Evolutionary conservation across 2,329 filamentous ascomycete genomes (phyloP), one percentile per base, ranked within the genome.

Genomic region (Alternaria burnsii): DNA sequence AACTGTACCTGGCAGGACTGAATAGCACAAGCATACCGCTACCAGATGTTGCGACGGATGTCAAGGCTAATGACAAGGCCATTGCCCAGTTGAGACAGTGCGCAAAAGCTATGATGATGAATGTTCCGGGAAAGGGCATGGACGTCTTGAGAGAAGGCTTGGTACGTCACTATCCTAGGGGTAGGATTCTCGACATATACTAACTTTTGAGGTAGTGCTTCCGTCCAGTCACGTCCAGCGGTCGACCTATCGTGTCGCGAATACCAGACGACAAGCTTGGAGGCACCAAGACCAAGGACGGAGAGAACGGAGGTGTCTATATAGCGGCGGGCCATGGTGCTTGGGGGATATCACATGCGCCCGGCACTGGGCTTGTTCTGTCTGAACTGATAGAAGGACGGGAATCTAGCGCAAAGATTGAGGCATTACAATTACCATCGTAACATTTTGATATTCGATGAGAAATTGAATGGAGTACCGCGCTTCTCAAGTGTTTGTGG

Each of bases 1-100:
- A 92, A 57, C 86, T 94, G 20, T 94, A 92, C 75, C 79, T 94
- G 34, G 89, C 89, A 0, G 91, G 91, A 0, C 74, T 94, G 38
- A 94, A 94, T 72, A 86, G 84, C 36, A 79, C 84, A 0, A 74
- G 71, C 1, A 83, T 91, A 5, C 83, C 86, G 0, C 79, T 94
- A 10, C 91, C 91, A 0, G 76, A 81, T 0, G 67, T 83, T 3
- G 83, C 88, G 0, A 83, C 82, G 0, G 82, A 86, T 44, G 79
- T 82, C 0, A 78, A 79, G 52, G 79, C 86, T n/a, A 80, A 84
- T 12, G 71, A 74, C 1, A 72, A 79, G 12, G 80, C 85, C 10
- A 78, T 90, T 2, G 79, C 79, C 8, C 78, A 81, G 72, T 71
- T 91, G 51, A 83, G 82, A 60, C 71, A 75, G 9, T 82, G 84